These are phyloP conservation scores for Rhododendron ferrugineum DNA, from an alignment of 148 eudicot genomes.

Conservation along the genomic window DNA sequence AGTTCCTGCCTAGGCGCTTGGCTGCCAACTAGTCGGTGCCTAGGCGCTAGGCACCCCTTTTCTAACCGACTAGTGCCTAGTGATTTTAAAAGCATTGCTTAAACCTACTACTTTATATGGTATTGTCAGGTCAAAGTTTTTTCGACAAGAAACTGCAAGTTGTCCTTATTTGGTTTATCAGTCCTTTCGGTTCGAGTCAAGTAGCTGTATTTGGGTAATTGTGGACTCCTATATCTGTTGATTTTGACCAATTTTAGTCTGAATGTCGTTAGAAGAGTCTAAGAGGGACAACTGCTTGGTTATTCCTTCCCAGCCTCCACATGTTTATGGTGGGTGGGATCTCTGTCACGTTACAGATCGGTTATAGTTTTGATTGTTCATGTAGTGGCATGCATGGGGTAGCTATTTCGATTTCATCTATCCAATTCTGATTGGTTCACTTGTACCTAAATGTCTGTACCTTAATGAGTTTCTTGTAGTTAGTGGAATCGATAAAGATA, in stretches of 20 bases:
- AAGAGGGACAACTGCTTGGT: not conserved
- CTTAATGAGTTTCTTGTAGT: not conserved
- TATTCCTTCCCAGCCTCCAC: constrained; percentile 12
- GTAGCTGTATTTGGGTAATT: not conserved
- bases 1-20: too few species aligned
- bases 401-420: constrained; percentile 11
- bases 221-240: not conserved
- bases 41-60: too few species aligned
- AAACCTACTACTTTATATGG: not conserved
- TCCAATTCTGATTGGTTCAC: not conserved
- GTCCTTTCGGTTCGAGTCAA: too few species aligned
- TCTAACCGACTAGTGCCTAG: not conserved
- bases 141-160: not conserved
- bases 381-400: constrained; percentile 38
- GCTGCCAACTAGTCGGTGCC: too few species aligned
- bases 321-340: constrained; percentile 25
- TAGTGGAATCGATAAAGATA: not conserved
- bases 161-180: too few species aligned
- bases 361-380: constrained; percentile 23
- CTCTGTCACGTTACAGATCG: constrained; percentile 18
- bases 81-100: too few species aligned
- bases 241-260: not conserved
- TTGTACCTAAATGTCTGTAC: not conserved
- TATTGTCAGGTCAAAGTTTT: not conserved
- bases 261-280: not conserved